Evolutionary conservation across 495 filamentous ascomycete genomes (phyloP).

Genomic region (Neurospora cerealis): DNA sequence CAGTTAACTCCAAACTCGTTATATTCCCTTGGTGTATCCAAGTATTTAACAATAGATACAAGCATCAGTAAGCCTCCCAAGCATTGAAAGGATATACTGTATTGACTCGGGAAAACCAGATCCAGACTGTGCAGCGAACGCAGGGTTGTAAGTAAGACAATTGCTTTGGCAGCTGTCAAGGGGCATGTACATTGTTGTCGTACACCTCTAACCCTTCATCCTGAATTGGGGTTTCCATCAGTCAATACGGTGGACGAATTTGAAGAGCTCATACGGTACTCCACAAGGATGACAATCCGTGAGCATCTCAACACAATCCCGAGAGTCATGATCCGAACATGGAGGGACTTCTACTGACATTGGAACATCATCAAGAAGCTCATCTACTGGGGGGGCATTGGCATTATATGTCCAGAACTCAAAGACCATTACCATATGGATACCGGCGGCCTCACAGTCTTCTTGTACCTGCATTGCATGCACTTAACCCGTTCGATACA

Average conservation of each 20-base stretch:
- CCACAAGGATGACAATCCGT: not conserved
- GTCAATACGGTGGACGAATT: not conserved
- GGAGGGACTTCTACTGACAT: not conserved
- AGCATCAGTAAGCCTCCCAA: not conserved
- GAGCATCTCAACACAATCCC: not conserved
- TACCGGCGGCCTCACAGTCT: not conserved
- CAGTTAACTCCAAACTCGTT: not conserved
- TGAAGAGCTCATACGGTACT: not conserved
- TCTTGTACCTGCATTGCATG: not conserved
- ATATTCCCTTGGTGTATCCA: not conserved
- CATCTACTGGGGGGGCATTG: not conserved
- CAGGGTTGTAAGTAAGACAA: not conserved
- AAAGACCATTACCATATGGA: not conserved
- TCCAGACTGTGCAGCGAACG: not conserved
- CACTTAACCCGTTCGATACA: not conserved
- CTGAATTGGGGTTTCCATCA: not conserved
- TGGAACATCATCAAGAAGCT: not conserved
- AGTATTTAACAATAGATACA: not conserved
- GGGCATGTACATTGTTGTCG: not conserved
- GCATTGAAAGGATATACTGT: not conserved
- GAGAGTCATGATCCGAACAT: not conserved
- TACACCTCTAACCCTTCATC: not conserved
- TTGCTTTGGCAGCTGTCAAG: not conserved
- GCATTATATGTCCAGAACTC: not conserved
- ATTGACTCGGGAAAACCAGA: not conserved